Evolutionary conservation across 2,329 filamentous ascomycete species (phyloP), one percentile per base, ranked within the genome.

Genomic region (Botrytis tulipae): DNA sequence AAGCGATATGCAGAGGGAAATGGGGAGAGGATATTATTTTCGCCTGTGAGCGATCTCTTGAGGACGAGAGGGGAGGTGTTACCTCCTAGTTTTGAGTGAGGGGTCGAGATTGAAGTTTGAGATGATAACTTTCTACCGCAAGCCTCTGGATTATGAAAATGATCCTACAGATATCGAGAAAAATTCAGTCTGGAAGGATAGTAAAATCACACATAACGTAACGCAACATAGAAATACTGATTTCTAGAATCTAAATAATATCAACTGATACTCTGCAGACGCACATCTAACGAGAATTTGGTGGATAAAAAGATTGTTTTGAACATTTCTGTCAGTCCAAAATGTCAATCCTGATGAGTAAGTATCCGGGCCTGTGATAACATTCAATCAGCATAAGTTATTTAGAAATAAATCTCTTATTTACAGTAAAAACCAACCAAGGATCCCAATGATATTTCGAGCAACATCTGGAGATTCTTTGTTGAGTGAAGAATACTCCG

Each of bases 1-100:
- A 78, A 79, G 77, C n/a, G 74, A 73, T 29, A 84, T 81, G 80
- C 81, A 42, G 69, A 29, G 42, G 37, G 9, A 16, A 57, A 8
- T 37, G 40, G n/a, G 40, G 67, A 35, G 10, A 61, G 69, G 14
- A 71, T 25, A 14, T 62, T 51, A 6, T 67, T 40, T 67, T 22
- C 35, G 32, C 32, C 44, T 20, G 44, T 71, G 44, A 5, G 9
- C 29, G 59, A 54, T 71, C 35, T 40, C 63, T 71, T 54, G 22
- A 67, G 22, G 22, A 51, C 44, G 18, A 67, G 44, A 14, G 44
- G 32, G 29, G 63, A 51, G 7, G 44, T 37, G 7, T 4, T 51
- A 29, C 63, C 44, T 51, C 63, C 44, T 40, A n/a, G 22, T 8
- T 37, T 40, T 54, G 32, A 54, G 35, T 29, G 35, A 37, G 14